phyloP scores from a whole-genome alignment of 495 filamentous ascomycete genomes.

The Hypoxylon subgilvum region DNA sequence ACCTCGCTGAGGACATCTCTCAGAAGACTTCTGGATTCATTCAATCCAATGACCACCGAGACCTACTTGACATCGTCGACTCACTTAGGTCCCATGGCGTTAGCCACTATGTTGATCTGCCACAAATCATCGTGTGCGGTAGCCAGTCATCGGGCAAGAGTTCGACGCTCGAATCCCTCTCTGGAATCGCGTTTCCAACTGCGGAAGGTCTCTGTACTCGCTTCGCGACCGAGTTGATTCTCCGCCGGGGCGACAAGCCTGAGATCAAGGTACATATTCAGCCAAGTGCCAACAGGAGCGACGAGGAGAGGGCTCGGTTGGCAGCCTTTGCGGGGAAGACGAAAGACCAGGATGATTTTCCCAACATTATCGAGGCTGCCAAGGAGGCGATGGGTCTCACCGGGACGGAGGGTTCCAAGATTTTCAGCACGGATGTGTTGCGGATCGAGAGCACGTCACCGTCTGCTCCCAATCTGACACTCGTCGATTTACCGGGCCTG shows the following conservation, averaged over 20 bases:
- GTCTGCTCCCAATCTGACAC: constrained; percentile 54
- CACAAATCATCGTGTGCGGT: constrained; percentile 71
- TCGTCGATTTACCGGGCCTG: constrained; percentile 64
- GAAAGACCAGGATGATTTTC: constrained; percentile 42
- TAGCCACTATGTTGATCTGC: constrained; percentile 61
- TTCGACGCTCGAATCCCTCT: constrained; percentile 71
- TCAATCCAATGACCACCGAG: constrained; percentile 28
- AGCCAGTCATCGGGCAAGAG: constrained; percentile 69
- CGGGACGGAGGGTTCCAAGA: constrained; percentile 24
- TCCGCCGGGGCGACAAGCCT: constrained; percentile 48
- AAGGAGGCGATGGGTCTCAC: constrained; percentile 48
- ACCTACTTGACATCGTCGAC: constrained; percentile 63
- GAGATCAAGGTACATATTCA: constrained; percentile 49
- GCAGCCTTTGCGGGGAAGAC: constrained; percentile 44
- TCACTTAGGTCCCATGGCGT: constrained; percentile 62
- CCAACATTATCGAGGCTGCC: constrained; percentile 52
- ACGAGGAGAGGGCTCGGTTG: constrained; percentile 40
- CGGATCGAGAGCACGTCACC: constrained; percentile 60
- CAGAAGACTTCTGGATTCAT: constrained; percentile 27
- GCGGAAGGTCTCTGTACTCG: constrained; percentile 61
- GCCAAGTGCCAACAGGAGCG: constrained; percentile 40
- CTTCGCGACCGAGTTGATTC: constrained; percentile 64
- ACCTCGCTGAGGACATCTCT: constrained; percentile 28
- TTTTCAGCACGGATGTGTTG: constrained; percentile 55
- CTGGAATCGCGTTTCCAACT: constrained; percentile 64